Base-by-base conservation (phyloP, 2,329 filamentous ascomycete species). In the Fusarium anthophilum region DNA sequence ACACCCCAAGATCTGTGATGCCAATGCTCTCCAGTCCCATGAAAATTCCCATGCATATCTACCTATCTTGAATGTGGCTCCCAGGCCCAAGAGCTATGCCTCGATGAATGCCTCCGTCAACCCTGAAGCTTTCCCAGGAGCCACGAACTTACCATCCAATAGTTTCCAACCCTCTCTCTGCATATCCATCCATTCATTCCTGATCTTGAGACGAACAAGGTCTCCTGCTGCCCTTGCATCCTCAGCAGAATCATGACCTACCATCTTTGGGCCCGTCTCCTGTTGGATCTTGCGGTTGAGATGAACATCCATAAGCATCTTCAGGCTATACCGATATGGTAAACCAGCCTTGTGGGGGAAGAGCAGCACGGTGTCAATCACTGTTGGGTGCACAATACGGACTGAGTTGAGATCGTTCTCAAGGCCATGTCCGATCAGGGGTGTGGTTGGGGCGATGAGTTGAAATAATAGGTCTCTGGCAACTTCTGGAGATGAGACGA, bases 341-440 rank as follows among this genome's bases (percentile, higher is more conserved):
- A 98, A 84, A 3, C 95, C 94, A 22, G 86, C 86, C 20, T 87
- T 90, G 79, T 97, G 94, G 0, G 95, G 95, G 80, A 90, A 99
- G 0, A 98, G 87, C 0, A 98, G 83, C 2, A 94, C 91, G 0
- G 95, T 98, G 81, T 98, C 96, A 77, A 98, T 89, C 61, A 98
- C 87, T 1, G 89, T 93, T 0, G 93, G 93, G 77, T 98, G 96
- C 50, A 98, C 91, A 57, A 98, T 88, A 41, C 96, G 92, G 45
- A 92, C 87, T 6, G 92, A 90, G 80, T 98, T 98, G 63, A 99
- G 88, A 78, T 99, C 96, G 80, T 99, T 99, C 79, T 99, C 96
- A 14, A 98, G 90, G 2, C 94, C 95, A 81, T 99, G 96, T 1
- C 96, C 96, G 53, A 99, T 93, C 2, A 99, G 84, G 0, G 95